phyloP scores from a whole-genome alignment of 257 asterid genomes.

The Schizonepeta tenuifolia region DNA sequence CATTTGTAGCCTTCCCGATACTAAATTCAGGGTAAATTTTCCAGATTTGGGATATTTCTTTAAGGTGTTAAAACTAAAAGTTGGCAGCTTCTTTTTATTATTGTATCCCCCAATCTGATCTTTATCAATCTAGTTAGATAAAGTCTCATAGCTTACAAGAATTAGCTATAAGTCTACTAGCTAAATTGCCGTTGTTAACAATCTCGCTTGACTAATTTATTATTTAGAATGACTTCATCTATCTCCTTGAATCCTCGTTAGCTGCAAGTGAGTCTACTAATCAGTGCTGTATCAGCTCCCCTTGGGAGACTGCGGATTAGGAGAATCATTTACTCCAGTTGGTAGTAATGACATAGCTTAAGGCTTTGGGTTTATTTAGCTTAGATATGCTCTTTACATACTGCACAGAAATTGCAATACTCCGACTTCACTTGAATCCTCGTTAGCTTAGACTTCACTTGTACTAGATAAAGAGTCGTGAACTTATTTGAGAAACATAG shows the following conservation, averaged over 20 bases:
- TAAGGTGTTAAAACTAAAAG: too few species aligned
- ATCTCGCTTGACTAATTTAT: too few species aligned
- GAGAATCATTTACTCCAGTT: not conserved
- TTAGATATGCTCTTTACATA: not conserved
- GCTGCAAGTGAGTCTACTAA: not conserved
- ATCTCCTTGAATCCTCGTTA: not conserved
- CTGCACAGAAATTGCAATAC: not conserved
- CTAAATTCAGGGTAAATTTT: conserved; percentile 72
- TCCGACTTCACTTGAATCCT: too few species aligned
- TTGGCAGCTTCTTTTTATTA: not conserved
- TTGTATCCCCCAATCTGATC: not conserved
- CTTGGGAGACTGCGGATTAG: not conserved
- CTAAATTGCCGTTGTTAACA: not conserved
- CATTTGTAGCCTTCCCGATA: conserved; percentile 89
- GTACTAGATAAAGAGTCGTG: not conserved
- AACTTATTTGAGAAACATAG: not conserved
- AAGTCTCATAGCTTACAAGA: not conserved
- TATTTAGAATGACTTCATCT: not conserved
- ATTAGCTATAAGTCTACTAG: not conserved
- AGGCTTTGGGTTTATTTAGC: not conserved
- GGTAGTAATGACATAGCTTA: too few species aligned
- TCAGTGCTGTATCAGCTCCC: not conserved
- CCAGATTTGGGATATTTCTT: too few species aligned
- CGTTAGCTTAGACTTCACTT: too few species aligned
- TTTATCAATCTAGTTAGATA: not conserved